Evolutionary conservation across 1,284 basidiomycete species (phyloP).

Genomic region (Pisolithus thermaeus): DNA sequence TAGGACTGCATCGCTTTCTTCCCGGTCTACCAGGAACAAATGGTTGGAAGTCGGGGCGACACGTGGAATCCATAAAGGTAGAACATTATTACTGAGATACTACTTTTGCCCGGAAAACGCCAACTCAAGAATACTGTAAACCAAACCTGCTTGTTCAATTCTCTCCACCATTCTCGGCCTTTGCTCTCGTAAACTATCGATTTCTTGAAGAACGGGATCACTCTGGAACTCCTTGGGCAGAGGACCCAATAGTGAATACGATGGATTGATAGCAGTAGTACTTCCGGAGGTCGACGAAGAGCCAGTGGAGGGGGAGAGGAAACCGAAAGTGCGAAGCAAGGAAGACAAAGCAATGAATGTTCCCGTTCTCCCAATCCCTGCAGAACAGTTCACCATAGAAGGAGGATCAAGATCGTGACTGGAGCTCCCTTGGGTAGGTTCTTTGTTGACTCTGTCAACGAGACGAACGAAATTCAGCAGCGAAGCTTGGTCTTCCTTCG

Average conservation of each 20-base stretch:
- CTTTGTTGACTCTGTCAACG: constrained; percentile 56
- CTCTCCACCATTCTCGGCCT: constrained; percentile 78
- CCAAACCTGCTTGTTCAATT: constrained; percentile 55
- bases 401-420: constrained; percentile 55
- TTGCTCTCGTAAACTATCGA: constrained; percentile 77
- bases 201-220: constrained; percentile 68
- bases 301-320: constrained; percentile 34
- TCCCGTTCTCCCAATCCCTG: constrained; percentile 88
- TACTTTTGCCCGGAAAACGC: constrained; percentile 26
- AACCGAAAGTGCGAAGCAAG: constrained; percentile 52
- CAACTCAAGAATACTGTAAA: constrained; percentile 57
- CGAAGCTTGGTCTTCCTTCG: constrained; percentile 46
- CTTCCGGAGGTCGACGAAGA: constrained; percentile 12
- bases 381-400: constrained; percentile 80
- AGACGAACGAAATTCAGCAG: constrained; percentile 58
- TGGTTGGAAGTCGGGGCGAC: too few relatives aligned
- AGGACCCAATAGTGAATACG: constrained; percentile 49
- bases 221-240: constrained; percentile 41
- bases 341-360: constrained; percentile 79
- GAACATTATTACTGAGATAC: not conserved
- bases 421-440: constrained; percentile 21
- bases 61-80: too few relatives aligned
- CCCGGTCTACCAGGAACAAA: too few relatives aligned
- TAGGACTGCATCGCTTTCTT: too few relatives aligned
- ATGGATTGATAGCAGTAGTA: constrained; percentile 22